A percentile compares a stretch with the other conserved stretches of the same genome.
Conservation (phyloP, 169 alveolate genomes). For the Miamiensis avidus region DNA sequence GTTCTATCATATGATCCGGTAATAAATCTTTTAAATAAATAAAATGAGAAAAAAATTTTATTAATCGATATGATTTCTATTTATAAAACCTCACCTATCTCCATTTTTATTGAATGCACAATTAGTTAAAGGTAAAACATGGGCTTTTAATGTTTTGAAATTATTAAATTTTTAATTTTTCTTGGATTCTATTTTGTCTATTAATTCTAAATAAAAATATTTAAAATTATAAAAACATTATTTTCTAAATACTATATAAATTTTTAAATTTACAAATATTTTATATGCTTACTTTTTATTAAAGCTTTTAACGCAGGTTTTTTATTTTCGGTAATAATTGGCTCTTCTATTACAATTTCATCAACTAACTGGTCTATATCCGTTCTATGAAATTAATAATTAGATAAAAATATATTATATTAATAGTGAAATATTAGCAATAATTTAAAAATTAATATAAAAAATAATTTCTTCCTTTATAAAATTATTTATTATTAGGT, state of each 20-base stretch:
- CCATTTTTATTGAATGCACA: constrained; percentile 93
- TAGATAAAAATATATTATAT: not conserved
- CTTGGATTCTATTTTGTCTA: constrained; percentile 75
- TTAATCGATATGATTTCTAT: too few relatives aligned
- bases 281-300: constrained; percentile 54
- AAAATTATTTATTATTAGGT: too few relatives aligned
- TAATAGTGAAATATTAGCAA: too few relatives aligned
- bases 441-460: too few relatives aligned
- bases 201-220: constrained; percentile 59
- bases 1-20: constrained; percentile 91
- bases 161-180: constrained; percentile 58
- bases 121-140: constrained; percentile 90
- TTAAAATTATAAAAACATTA: not conserved
- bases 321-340: constrained; percentile 66
- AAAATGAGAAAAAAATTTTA: too few relatives aligned
- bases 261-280: constrained; percentile 24
- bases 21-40: constrained; percentile 54
- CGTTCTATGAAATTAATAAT: constrained; percentile 28
- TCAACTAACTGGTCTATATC: constrained; percentile 77
- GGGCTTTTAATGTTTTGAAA: constrained; percentile 86
- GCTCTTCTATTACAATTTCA: constrained; percentile 82
- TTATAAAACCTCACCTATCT: constrained; percentile 53
- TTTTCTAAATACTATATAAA: constrained; percentile 18
- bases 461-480: too few relatives aligned
- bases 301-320: constrained; percentile 76